Percentiles rank a stretch among this genome's conserved stretches.
phyloP scores from a whole-genome alignment of 2,329 filamentous ascomycete genomes.

The Trichoderma semiorbis region DNA sequence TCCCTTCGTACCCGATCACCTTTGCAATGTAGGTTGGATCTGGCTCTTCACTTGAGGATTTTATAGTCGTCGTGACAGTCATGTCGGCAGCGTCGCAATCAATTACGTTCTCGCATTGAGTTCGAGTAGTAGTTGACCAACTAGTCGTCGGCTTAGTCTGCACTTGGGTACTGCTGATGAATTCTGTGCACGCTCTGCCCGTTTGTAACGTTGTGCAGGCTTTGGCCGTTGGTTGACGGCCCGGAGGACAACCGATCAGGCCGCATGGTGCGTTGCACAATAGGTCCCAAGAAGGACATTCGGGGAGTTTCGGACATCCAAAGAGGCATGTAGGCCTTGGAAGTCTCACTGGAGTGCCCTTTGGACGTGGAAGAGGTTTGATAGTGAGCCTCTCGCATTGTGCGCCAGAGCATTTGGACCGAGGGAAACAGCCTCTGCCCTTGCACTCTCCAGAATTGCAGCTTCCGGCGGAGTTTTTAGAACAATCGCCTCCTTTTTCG shows the following conservation, averaged over 20 bases:
- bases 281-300: not conserved
- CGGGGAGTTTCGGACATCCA: not conserved
- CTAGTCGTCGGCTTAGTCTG: not conserved
- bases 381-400: not conserved
- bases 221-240: not conserved
- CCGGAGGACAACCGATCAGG: not conserved
- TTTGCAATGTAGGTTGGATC: not conserved
- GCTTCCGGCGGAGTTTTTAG: not conserved
- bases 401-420: not conserved
- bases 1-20: not conserved
- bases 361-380: not conserved
- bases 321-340: conserved; percentile 1
- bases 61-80: not conserved
- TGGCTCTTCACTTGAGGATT: not conserved
- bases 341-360: not conserved
- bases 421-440: not conserved
- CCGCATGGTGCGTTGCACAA: not conserved
- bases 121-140: conserved; percentile 11
- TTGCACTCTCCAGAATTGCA: not conserved
- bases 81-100: conserved; percentile 15
- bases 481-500: conserved; percentile 14
- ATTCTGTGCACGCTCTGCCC: conserved; percentile 3
- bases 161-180: not conserved
- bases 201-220: conserved; percentile 1
- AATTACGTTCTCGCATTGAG: not conserved